Evolutionary conservation across 495 filamentous ascomycete genomes (phyloP), one percentile per base, ranked within the genome.

Genomic region (Pyrenula aspistea): DNA sequence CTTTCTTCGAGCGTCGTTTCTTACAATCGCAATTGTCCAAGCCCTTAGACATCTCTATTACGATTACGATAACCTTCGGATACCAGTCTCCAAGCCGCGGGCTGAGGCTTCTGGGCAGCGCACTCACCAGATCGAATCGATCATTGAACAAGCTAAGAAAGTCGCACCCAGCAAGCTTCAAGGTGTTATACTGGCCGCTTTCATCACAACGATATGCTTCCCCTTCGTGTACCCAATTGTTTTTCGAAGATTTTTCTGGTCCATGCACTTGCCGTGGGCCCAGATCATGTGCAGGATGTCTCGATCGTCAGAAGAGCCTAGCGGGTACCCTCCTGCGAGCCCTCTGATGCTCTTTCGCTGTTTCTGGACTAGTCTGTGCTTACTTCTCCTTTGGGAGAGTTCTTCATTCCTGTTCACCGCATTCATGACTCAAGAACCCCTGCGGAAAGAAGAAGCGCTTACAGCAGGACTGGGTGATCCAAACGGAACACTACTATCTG

Each of bases 381-480:
- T 96, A 12, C 67, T 83, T 10, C 64, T 84, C 12, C 68, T 88
- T 47, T 95, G 89, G 88, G 80, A 88, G 49, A 71, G 84, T 2
- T 78, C 81, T 22, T 92, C 94, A 63, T 67, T 77, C 12, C 80
- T 85, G 50, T 97, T 96, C 68, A 83, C 83, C 23, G 64, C 84
- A 25, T 89, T 88, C 69, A 78, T 96, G 59, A 79, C 82, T 22
- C 82, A 86, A 66, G 83, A 86, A 60, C 93, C 94, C 4, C 65
- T 95, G 49, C 94, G 93, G 67, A 83, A 85, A 58, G 83, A 77
- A 1, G 83, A 87, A 61, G 89, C 91, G n/a, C 76, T 98, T 22
- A 94, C 89, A 1, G 73, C 77, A 11, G 86, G 90, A 55, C 87
- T 89, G 2, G 87, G 83, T 60, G 94, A 97, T 71, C 91, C 93